These are phyloP conservation scores for Ustilago bromivora DNA, from an alignment of 1,284 basidiomycete genomes.

Conservation along the genomic window DNA sequence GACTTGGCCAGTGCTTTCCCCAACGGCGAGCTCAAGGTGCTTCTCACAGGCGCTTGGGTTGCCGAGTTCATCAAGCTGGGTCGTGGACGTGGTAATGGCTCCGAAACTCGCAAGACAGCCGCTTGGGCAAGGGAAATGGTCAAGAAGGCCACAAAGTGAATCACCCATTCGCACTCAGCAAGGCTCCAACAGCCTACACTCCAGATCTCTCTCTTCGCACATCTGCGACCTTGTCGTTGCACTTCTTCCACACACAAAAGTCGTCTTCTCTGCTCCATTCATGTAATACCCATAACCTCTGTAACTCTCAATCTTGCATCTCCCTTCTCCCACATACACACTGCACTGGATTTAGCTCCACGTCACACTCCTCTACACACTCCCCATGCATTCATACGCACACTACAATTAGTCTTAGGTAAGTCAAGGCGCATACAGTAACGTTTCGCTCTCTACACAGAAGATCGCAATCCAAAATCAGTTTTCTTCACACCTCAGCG, in stretches of 20 bases:
- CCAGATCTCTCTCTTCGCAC: not conserved
- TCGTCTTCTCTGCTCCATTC: slow-evolving; percentile 21
- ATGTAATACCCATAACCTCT: slow-evolving; percentile 34
- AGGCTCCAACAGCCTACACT: slow-evolving; percentile 35
- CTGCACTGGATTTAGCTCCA: slow-evolving; percentile 6
- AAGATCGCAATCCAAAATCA: slow-evolving; percentile 1
- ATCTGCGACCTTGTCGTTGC: not conserved
- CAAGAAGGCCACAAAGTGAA: slow-evolving; percentile 57
- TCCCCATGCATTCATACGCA: slow-evolving; percentile 9
- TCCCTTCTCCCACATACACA: not conserved
- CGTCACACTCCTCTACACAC: not conserved
- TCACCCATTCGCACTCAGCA: not conserved
- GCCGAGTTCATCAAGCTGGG: slow-evolving; percentile 78
- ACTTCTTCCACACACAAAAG: slow-evolving; percentile 3
- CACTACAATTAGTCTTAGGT: slow-evolving; percentile 9
- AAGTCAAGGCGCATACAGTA: slow-evolving; percentile 13
- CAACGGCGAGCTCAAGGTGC: slow-evolving; percentile 74
- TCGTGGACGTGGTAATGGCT: slow-evolving; percentile 72
- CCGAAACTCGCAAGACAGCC: slow-evolving; percentile 73
- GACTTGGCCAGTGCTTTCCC: slow-evolving; percentile 86
- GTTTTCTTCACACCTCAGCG: not conserved
- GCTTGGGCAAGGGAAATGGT: slow-evolving; percentile 74
- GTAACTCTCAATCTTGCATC: slow-evolving; percentile 2
- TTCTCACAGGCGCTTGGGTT: slow-evolving; percentile 85
- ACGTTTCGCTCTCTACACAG: not conserved